Conservation (phyloP, 495 filamentous ascomycete genomes). For the Aspergillus ellipticus region DNA sequence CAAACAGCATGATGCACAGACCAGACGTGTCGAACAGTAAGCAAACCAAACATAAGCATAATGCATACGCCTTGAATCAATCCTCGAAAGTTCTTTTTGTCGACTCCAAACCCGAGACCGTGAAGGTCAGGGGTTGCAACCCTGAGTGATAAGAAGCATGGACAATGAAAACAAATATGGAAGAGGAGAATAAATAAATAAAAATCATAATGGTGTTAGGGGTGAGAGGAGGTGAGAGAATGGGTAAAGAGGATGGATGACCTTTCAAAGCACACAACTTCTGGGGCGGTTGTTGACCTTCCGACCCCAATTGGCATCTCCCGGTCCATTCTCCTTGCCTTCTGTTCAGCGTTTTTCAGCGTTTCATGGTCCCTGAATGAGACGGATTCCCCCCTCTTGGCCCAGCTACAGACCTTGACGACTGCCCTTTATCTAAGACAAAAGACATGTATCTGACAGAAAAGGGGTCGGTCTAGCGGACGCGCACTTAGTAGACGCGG, state of each 20-base stretch:
- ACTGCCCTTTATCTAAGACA: constrained; percentile 3
- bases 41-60: constrained; percentile 15
- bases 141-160: constrained; percentile 15
- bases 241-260: not conserved
- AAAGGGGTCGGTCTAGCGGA: constrained; percentile 2
- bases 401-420: constrained; percentile 3
- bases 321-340: too few species aligned
- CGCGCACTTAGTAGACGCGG: constrained; percentile 70
- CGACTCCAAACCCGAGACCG: constrained; percentile 17
- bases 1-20: constrained; percentile 10
- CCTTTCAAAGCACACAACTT: not conserved
- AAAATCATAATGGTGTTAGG: constrained; percentile 14
- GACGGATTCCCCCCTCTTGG: too few species aligned
- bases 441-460: not conserved
- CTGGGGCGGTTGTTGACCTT: not conserved
- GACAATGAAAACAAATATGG: constrained; percentile 22
- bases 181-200: constrained; percentile 17
- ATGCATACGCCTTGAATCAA: constrained; percentile 18
- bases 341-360: not conserved
- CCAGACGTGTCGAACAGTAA: constrained; percentile 13
- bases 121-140: constrained; percentile 4
- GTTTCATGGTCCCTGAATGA: too few species aligned
- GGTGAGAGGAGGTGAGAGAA: constrained; percentile 9
- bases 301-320: too few species aligned
- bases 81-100: constrained; percentile 19